These are phyloP conservation scores for Polymyxa betae DNA, from an alignment of 208 protist genomes.

Conservation along the genomic window DNA sequence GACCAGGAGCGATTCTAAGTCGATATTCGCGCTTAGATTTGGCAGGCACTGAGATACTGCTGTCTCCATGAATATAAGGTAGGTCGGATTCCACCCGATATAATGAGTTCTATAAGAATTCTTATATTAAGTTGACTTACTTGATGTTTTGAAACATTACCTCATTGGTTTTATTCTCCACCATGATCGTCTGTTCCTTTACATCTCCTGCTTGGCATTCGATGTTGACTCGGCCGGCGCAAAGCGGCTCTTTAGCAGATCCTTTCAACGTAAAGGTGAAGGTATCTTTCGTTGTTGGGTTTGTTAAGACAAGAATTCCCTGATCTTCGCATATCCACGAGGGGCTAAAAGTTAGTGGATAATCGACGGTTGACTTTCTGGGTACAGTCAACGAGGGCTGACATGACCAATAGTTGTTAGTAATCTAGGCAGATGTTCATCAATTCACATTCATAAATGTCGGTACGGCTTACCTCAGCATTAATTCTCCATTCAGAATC, in stretches of 20 bases:
- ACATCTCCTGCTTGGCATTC: neutral
- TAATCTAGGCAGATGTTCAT: neutral
- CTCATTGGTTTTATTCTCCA: constrained; percentile 2
- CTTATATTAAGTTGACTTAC: neutral
- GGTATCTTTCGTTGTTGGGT: neutral
- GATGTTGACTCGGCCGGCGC: neutral
- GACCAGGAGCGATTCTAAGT: neutral
- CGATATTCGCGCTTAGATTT: constrained; percentile 13
- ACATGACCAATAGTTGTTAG: neutral
- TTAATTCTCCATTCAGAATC: constrained; percentile 19
- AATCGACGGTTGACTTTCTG: neutral
- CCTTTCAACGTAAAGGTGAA: constrained; percentile 26
- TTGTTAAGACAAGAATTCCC: neutral
- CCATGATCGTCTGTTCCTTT: neutral
- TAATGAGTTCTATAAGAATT: neutral
- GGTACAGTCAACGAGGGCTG: neutral
- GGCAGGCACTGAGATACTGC: neutral
- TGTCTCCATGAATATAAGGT: constrained; percentile 30
- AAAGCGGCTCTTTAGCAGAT: neutral
- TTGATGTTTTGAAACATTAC: neutral
- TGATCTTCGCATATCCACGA: neutral
- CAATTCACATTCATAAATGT: neutral
- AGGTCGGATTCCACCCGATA: constrained; percentile 41
- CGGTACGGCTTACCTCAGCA: neutral
- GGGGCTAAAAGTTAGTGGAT: constrained; percentile 2